Percentiles rank a stretch among this genome's conserved stretches.
phyloP scores from a whole-genome alignment of 148 eudicot genomes.

The Chenopodium quinoa region DNA sequence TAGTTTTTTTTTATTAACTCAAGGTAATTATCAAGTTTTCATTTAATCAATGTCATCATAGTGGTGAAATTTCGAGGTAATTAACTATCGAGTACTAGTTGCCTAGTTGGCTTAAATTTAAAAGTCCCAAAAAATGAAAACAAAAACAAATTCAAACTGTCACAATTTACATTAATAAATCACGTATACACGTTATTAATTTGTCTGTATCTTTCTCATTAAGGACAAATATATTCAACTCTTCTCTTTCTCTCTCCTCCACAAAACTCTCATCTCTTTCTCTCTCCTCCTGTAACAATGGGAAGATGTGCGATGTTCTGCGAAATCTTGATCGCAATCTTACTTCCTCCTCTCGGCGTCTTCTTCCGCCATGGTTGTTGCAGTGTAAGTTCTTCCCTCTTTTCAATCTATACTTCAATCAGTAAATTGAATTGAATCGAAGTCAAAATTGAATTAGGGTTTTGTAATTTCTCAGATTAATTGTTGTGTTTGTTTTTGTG shows the following conservation, averaged over 20 bases:
- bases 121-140: too few relatives aligned
- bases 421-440: not conserved
- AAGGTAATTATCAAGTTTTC: too few relatives aligned
- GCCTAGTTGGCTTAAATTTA: too few relatives aligned
- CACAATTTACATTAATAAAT: not conserved
- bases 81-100: too few relatives aligned
- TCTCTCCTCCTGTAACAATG: slow-evolving; percentile 26
- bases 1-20: too few relatives aligned
- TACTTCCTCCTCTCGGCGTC: slow-evolving; percentile 63
- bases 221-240: not conserved
- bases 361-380: slow-evolving; percentile 61
- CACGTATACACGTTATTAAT: not conserved
- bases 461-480: too few relatives aligned
- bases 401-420: not conserved
- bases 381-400: slow-evolving; percentile 34
- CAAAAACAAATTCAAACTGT: not conserved
- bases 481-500: not conserved
- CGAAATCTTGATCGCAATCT: slow-evolving; percentile 47
- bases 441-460: not conserved
- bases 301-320: slow-evolving; percentile 50
- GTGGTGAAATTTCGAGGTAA: too few relatives aligned
- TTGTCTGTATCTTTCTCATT: not conserved
- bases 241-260: not conserved
- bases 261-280: not conserved
- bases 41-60: too few relatives aligned